These are phyloP conservation scores for Rubroboletus pulcherrimus DNA, from an alignment of 768 basidiomycete species.

Conservation along the genomic window DNA sequence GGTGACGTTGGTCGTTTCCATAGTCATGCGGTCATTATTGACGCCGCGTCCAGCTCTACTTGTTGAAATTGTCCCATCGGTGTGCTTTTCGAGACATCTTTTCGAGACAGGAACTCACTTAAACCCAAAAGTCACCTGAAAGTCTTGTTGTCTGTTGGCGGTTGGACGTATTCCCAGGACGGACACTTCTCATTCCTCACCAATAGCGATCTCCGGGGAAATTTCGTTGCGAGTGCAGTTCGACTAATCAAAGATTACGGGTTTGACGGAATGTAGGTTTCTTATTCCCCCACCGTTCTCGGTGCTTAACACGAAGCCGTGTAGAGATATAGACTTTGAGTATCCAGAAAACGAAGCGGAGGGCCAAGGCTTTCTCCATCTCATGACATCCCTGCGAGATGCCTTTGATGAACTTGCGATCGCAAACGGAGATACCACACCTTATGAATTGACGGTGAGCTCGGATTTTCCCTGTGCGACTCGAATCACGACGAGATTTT, in stretches of 20 bases:
- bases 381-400: constrained; percentile 57
- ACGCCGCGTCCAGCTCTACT: constrained; percentile 32
- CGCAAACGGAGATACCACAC: constrained; percentile 55
- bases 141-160: constrained; percentile 51
- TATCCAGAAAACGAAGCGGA: constrained; percentile 58
- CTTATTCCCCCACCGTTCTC: not conserved
- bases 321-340: constrained; percentile 75
- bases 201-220: constrained; percentile 43
- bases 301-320: not conserved
- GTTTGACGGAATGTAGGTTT: constrained; percentile 68
- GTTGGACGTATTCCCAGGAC: constrained; percentile 69
- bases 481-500: not conserved
- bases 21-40: not conserved
- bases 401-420: constrained; percentile 57
- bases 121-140: constrained; percentile 39
- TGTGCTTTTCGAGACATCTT: constrained; percentile 1
- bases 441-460: constrained; percentile 54
- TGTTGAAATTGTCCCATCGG: constrained; percentile 59
- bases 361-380: constrained; percentile 63
- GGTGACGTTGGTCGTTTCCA: constrained; percentile 31
- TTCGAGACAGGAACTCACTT: not conserved
- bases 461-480: not conserved
- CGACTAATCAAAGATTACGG: constrained; percentile 70
- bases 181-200: constrained; percentile 69
- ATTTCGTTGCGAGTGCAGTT: constrained; percentile 60